Conservation (phyloP, 2,329 filamentous ascomycete genomes). For the Davidsoniella australis region DNA sequence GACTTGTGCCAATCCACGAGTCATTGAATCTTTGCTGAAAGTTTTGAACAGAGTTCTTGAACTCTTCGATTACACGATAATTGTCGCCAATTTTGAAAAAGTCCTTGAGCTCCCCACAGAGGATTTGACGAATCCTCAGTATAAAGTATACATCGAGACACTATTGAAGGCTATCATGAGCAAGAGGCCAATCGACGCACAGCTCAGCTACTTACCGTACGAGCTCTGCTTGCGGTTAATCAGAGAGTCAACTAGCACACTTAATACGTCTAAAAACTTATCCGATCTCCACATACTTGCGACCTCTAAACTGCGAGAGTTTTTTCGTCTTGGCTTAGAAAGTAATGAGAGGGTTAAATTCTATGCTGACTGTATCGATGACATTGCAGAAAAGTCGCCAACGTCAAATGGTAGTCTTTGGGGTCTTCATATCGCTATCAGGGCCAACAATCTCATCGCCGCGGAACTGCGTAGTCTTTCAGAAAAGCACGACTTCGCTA, state of each 20-base stretch:
- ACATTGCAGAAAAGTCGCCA: constrained; percentile 38
- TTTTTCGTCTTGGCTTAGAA: constrained; percentile 26
- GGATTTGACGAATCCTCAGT: constrained; percentile 37
- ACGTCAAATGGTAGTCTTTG: constrained; percentile 37
- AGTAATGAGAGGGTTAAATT: constrained; percentile 40
- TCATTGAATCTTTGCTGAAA: constrained; percentile 61
- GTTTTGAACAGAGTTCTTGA: constrained; percentile 38
- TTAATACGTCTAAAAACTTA: constrained; percentile 29
- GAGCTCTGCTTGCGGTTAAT: constrained; percentile 48
- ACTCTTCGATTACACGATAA: constrained; percentile 29
- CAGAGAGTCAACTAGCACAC: constrained; percentile 47
- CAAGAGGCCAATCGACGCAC: constrained; percentile 25
- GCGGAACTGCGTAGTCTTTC: constrained; percentile 39
- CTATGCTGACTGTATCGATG: constrained; percentile 47
- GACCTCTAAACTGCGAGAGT: constrained; percentile 38
- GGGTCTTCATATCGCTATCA: constrained; percentile 37
- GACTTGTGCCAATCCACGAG: constrained; percentile 65
- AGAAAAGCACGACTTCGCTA: constrained; percentile 42
- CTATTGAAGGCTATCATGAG: constrained; percentile 33
- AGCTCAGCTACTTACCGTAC: constrained; percentile 27
- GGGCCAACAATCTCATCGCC: constrained; percentile 23
- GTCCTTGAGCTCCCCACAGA: constrained; percentile 46
- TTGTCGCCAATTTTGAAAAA: constrained; percentile 56
- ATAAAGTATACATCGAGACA: constrained; percentile 43
- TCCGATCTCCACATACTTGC: constrained; percentile 48